Evolutionary conservation across 768 basidiomycete species (phyloP).

Genomic region (Tylopilus vinaceipallidus): DNA sequence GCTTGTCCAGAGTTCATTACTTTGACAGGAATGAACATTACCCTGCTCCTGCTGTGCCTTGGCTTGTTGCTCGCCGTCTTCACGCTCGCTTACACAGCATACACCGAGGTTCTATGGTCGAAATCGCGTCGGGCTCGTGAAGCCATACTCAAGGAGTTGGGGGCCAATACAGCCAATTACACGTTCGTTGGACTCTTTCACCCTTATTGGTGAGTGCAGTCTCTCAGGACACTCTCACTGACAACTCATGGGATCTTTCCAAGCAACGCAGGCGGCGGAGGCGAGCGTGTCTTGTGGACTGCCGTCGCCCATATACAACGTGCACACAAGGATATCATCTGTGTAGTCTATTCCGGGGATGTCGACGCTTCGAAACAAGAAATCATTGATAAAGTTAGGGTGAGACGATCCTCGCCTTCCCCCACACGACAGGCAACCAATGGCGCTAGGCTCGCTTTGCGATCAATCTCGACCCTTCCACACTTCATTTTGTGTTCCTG

Average conservation of each 20-base stretch:
- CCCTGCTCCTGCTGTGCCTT: constrained; percentile 16
- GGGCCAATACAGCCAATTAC: constrained; percentile 1
- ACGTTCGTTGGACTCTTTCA: constrained; percentile 85
- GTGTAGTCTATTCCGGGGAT: constrained; percentile 90
- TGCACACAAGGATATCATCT: constrained; percentile 60
- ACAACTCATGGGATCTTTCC: constrained; percentile 35
- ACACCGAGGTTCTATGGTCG: constrained; percentile 23
- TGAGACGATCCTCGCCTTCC: constrained; percentile 26
- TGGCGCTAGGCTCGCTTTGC: constrained; percentile 69
- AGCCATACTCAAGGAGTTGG: constrained; percentile 21
- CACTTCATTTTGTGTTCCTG: constrained; percentile 83
- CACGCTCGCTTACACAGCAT: constrained; percentile 22
- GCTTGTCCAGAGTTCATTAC: neutral
- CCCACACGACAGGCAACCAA: neutral
- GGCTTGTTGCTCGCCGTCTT: constrained; percentile 6
- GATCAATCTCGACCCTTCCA: constrained; percentile 61
- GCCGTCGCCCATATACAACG: constrained; percentile 78
- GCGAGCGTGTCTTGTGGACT: constrained; percentile 94
- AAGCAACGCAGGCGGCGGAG: constrained; percentile 96
- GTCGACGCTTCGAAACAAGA: constrained; percentile 71
- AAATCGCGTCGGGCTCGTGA: constrained; percentile 20
- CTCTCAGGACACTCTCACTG: neutral
- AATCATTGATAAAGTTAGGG: constrained; percentile 82
- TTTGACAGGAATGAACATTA: constrained; percentile 11
- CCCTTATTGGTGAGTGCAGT: constrained; percentile 79